Base-by-base conservation (phyloP, 768 basidiomycete species). In the Dentipellis sp. region DNA sequence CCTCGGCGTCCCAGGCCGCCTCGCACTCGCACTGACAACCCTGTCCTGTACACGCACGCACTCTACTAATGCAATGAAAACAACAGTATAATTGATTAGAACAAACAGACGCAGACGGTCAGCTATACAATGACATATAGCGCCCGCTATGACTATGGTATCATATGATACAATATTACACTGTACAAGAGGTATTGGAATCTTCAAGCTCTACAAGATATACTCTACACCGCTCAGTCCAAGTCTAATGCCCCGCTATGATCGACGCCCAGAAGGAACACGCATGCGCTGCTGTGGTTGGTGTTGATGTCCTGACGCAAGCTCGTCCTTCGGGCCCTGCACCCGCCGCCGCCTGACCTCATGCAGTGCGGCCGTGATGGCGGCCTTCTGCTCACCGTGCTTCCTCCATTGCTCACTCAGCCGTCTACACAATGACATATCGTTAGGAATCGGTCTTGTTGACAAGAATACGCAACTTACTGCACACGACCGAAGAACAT, bases 331-430 rank as follows among this genome's bases (percentile, higher is more conserved):
- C 36, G 7, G 45, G 5, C 54, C n/a, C 49, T 58, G 42, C 29
- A 29, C 29, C 17, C 65, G 59, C 37, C 64, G 61, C 23, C 63
- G 64, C 50, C 85, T 78, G 9, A 90, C 86, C 48, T 91, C 86
- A 60, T 88, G 77, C 37, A 91, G 68, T 6, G 90, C 90, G 39
- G 78, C 76, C 4, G 74, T 70, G 42, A 92, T 74, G 2, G 80
- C 81, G 61, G 80, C 74, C 65, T 82, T 90, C 7, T 78, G 74
- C 36, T 76, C 72, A 38, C 76, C 74, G 54, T 88, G 81, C 57
- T 79, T 76, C 62, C 77, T 75, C 90, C 90, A 92, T 35, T 65
- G 60, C 8, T 78, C 72, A 56, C 83, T 86, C 17, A 80, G 79
- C 48, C 73, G 76, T 63, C 88, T 91, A 59, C 23, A 49, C 48